Conservation (phyloP, 2,329 filamentous ascomycete species). For the Delphinella strobiligena region DNA sequence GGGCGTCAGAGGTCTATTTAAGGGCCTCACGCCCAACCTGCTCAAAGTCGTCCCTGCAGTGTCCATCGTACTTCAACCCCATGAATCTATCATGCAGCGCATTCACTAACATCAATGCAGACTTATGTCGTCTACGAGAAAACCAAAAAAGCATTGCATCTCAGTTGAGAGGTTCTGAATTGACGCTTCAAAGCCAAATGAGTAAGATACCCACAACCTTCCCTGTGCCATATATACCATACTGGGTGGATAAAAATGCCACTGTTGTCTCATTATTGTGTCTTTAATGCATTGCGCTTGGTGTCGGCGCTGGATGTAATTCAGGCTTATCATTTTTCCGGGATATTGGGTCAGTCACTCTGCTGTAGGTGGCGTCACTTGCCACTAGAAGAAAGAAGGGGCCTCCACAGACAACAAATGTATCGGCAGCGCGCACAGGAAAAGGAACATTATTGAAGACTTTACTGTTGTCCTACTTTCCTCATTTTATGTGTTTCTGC, state of each 20-base stretch:
- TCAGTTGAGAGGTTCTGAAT: slow-evolving; percentile 11
- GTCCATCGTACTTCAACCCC: slow-evolving; percentile 49
- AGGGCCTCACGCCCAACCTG: slow-evolving; percentile 86
- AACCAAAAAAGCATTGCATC: slow-evolving; percentile 56
- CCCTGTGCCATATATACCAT: no score
- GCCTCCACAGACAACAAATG: no score
- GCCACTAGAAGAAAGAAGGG: no score
- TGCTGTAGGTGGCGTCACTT: no score
- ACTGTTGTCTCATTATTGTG: no score
- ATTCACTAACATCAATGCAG: slow-evolving; percentile 24
- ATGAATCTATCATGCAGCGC: neutral
- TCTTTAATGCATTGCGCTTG: neutral
- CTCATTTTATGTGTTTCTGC: no score
- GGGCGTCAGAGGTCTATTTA: slow-evolving; percentile 78
- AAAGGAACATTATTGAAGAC: no score
- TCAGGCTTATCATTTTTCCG: no score
- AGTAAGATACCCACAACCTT: slow-evolving; percentile 7
- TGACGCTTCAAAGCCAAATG: neutral
- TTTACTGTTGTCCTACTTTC: no score
- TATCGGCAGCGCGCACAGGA: no score
- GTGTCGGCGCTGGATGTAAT: neutral
- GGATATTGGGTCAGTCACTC: no score
- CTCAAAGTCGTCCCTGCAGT: slow-evolving; percentile 93
- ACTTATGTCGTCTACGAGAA: slow-evolving; percentile 88
- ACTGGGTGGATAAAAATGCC: no score